Conservation (phyloP, 75 land plant species). For the Picea sitchensis region DNA sequence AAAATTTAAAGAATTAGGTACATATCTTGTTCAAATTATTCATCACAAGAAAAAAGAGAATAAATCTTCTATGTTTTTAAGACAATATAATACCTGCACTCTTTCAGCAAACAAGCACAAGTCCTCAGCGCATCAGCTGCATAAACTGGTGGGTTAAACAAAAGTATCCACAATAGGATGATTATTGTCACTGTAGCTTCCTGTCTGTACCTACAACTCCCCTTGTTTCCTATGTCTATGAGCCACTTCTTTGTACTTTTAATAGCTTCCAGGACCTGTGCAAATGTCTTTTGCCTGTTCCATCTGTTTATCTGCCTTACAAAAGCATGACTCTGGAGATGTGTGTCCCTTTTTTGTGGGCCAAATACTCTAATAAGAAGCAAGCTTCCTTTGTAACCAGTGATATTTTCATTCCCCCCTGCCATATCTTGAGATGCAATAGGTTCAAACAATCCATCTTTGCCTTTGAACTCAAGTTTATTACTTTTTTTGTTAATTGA, state of each 20-base stretch:
- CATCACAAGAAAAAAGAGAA: neutral
- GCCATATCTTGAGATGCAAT: neutral
- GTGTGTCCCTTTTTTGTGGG: neutral
- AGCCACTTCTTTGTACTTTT: constrained; percentile 8
- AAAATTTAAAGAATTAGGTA: neutral
- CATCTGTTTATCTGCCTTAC: neutral
- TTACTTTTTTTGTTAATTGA: neutral
- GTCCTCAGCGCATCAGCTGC: constrained; percentile 79
- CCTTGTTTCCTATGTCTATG: neutral
- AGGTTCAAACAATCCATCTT: neutral
- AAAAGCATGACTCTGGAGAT: neutral
- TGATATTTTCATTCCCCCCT: neutral
- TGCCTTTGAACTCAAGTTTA: neutral
- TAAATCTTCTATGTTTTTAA: neutral
- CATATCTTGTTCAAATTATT: neutral
- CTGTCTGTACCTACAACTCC: neutral
- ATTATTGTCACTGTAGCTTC: constrained; percentile 9
- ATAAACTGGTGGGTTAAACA: constrained; percentile 38
- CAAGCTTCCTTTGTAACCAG: neutral
- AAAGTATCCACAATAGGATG: constrained; percentile 23
- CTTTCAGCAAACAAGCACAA: constrained; percentile 64
- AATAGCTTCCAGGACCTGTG: neutral
- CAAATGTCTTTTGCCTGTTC: neutral
- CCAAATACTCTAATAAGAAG: neutral
- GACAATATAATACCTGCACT: constrained; percentile 54